Percentiles rank a stretch among this genome's conserved stretches.
These are phyloP conservation scores for Celoporthe dispersa DNA, from an alignment of 2,329 filamentous ascomycete genomes.

Conservation along the genomic window DNA sequence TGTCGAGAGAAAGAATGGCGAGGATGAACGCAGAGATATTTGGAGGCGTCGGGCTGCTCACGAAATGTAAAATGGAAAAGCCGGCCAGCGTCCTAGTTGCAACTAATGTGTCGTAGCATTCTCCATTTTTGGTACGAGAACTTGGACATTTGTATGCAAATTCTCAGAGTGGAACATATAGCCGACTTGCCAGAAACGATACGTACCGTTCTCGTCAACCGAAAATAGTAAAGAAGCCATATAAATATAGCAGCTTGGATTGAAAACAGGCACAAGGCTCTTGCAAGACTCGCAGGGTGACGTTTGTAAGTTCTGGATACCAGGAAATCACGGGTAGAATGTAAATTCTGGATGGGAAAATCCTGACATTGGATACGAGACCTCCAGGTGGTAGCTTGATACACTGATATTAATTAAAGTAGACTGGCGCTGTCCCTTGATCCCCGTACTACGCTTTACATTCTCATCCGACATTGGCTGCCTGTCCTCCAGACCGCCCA, in stretches of 20 bases:
- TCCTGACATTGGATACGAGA: neutral
- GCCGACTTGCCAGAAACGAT: slow-evolving; percentile 10
- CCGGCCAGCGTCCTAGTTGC: neutral
- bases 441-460: neutral
- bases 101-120: neutral
- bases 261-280: neutral
- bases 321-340: neutral
- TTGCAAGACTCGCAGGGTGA: neutral
- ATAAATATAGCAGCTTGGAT: no score
- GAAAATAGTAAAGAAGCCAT: neutral
- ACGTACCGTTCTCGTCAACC: no score
- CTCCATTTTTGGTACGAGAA: neutral
- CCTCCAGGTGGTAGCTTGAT: neutral
- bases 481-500: neutral
- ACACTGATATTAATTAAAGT: neutral
- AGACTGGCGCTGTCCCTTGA: neutral
- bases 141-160: slow-evolving; percentile 11
- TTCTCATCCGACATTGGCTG: neutral
- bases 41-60: neutral
- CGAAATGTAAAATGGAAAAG: neutral
- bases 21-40: neutral
- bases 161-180: slow-evolving; percentile 7
- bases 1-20: neutral
- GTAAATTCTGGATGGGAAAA: no score
- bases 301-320: neutral